Base-by-base conservation (phyloP, 208 protist species). In the Acanthamoeba pearcei region DNA sequence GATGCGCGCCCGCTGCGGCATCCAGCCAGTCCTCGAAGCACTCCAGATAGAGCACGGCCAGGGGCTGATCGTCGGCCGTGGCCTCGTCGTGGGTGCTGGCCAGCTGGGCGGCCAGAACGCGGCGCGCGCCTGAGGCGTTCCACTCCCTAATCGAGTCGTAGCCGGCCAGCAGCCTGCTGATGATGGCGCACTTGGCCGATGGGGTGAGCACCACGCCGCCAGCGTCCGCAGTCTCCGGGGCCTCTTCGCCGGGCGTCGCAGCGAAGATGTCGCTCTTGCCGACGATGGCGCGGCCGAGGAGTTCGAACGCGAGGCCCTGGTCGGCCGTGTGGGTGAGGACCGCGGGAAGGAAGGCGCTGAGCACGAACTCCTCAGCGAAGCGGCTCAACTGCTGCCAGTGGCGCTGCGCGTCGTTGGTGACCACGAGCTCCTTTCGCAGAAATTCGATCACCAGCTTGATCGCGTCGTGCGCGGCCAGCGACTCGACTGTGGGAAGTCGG, bases 21-120 rank as follows among this genome's bases (percentile, higher is more conserved):
- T 89, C 53, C 9, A 89, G 82, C 82, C 82, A 89, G 82, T 89
- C 82, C 82, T 89, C 82, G 29, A 68, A 89, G 29, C 53, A 57
- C 24, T 89, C 82, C 19, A 46, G 35, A 38, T 89, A 89, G 53
- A 89, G 49, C 53, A 89, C 82, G 27, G 29, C 29, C n/a, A 89
- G 82, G 22, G 53, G 57, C 51, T 57, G n/a, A 29, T 89, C 82
- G 51, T 89, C 82, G 29, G 57, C 57, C 9, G 38, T 49, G 35
- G 15, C 72, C 29, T 27, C 17, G 29, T 29, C 70, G 15, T 32
- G 72, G 13, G 24, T 49, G 13, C 9, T 27, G 24, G 53, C 27
- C 15, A 89, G 35, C 53, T 89, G 82, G 10, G 24, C 24, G 29
- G 27, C 57, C 24, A 57, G 22, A 32, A 66, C 57, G 49, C 82